Conservation (phyloP, 257 asterid genomes). For the Verbascum thapsus region DNA sequence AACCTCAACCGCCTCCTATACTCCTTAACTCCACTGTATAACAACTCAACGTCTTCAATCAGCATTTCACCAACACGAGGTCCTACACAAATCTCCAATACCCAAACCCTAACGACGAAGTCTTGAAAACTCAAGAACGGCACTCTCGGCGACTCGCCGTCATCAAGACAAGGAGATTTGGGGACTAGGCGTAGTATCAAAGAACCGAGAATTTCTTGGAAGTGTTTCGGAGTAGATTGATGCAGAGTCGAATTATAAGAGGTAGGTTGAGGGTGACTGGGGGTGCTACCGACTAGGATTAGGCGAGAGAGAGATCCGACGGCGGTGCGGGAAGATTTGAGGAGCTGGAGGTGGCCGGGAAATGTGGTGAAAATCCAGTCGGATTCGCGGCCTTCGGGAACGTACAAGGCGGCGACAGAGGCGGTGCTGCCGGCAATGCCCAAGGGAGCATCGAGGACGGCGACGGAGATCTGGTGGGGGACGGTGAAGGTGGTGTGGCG, state of each 20-base stretch:
- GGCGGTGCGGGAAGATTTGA: constrained; percentile 50
- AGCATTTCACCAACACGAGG: constrained; percentile 69
- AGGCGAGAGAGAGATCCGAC: constrained; percentile 71
- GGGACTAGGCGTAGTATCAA: constrained; percentile 65
- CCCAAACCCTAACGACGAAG: constrained; percentile 47
- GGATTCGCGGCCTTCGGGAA: constrained; percentile 74
- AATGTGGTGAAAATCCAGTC: constrained; percentile 88
- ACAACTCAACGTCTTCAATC: constrained; percentile 74
- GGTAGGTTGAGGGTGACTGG: constrained; percentile 31
- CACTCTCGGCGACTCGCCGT: constrained; percentile 46
- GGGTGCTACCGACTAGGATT: constrained; percentile 50
- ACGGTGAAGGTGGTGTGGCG: constrained; percentile 74
- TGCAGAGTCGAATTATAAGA: constrained; percentile 31
- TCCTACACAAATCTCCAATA: constrained; percentile 67
- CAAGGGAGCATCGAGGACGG: constrained; percentile 76
- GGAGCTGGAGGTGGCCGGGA: constrained; percentile 85
- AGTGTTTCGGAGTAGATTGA: constrained; percentile 11
- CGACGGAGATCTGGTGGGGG: constrained; percentile 53
- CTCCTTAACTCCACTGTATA: constrained; percentile 39
- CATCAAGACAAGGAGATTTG: constrained; percentile 44
- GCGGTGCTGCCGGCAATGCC: constrained; percentile 20
- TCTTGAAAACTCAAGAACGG: constrained; percentile 72
- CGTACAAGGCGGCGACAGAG: constrained; percentile 66
- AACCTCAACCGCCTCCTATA: constrained; percentile 89
- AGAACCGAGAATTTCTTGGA: constrained; percentile 35